phyloP scores from a whole-genome alignment of 116 monocot species.

The Iris pallida region DNA sequence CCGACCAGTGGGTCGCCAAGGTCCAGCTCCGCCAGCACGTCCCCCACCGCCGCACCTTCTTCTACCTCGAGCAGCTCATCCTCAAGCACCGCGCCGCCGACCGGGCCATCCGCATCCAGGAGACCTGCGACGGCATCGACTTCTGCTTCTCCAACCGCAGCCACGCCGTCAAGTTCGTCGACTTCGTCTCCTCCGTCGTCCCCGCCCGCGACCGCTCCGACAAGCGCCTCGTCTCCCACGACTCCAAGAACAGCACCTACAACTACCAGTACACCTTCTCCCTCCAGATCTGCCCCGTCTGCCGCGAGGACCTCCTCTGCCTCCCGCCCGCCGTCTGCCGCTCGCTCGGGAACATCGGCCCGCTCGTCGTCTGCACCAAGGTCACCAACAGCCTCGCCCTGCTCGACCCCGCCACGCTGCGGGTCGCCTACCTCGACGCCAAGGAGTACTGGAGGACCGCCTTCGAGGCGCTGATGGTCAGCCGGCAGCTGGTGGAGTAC shows the following conservation, averaged over 20 bases:
- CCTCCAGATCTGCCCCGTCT: conserved; percentile 80
- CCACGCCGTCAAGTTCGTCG: conserved; percentile 75
- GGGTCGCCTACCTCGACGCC: conserved; percentile 56
- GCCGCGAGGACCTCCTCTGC: conserved; percentile 83
- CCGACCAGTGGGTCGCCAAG: conserved; percentile 86
- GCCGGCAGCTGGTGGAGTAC: conserved; percentile 86
- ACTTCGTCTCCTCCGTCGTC: conserved; percentile 58
- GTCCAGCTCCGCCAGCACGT: conserved; percentile 96
- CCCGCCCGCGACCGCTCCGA: conserved; percentile 49
- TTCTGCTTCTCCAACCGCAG: conserved; percentile 73
- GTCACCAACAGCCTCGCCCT: conserved; percentile 56
- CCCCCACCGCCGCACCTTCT: conserved; percentile 79
- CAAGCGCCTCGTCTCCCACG: conserved; percentile 88
- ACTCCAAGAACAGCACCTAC: conserved; percentile 61
- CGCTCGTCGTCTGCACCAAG: conserved; percentile 80
- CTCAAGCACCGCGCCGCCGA: conserved; percentile 72
- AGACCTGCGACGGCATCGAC: conserved; percentile 64
- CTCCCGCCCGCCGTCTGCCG: conserved; percentile 59
- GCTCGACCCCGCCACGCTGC: conserved; percentile 61
- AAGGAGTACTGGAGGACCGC: conserved; percentile 71
- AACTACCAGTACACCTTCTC: conserved; percentile 92
- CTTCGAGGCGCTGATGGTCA: conserved; percentile 57
- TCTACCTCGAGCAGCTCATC: conserved; percentile 83
- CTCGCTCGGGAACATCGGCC: conserved; percentile 69
- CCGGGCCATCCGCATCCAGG: conserved; percentile 65